Evolutionary conservation across 805 yeast species (phyloP).

Genomic region (Zygoascus bituminiphila): DNA sequence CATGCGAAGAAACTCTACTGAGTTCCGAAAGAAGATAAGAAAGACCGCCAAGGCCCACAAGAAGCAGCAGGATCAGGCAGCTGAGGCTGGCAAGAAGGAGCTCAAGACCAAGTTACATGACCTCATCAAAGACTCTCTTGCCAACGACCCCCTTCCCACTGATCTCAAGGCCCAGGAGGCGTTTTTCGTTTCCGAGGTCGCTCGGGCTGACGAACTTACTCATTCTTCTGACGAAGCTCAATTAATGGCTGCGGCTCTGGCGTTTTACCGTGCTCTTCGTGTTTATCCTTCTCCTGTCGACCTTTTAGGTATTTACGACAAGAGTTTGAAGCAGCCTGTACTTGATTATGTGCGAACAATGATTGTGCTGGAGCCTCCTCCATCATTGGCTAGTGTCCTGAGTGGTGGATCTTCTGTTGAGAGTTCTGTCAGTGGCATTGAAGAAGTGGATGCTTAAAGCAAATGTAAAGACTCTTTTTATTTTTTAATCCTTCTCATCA

Average conservation of each 20-base stretch:
- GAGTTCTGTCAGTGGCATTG: constrained; percentile 11
- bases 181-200: constrained; percentile 75
- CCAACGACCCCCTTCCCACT: constrained; percentile 66
- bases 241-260: constrained; percentile 67
- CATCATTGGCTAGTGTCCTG: constrained; percentile 58
- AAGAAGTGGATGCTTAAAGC: background rate
- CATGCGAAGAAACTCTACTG: constrained; percentile 72
- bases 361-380: constrained; percentile 86
- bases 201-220: constrained; percentile 75
- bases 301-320: constrained; percentile 81
- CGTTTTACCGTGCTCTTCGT: constrained; percentile 86
- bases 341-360: constrained; percentile 78
- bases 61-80: constrained; percentile 47
- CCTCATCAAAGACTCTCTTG: constrained; percentile 56
- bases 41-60: constrained; percentile 55
- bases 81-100: constrained; percentile 51
- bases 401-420: constrained; percentile 33
- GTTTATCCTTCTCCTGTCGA: constrained; percentile 95
- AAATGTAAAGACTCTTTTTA: too few relatives aligned
- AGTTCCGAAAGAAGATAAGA: constrained; percentile 70
- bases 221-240: constrained; percentile 51
- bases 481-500: too few relatives aligned
- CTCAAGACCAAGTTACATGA: constrained; percentile 48
- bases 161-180: constrained; percentile 62
- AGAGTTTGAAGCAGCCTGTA: constrained; percentile 72